Conservation (phyloP, 768 basidiomycete genomes). For the Amanita fuliginea region DNA sequence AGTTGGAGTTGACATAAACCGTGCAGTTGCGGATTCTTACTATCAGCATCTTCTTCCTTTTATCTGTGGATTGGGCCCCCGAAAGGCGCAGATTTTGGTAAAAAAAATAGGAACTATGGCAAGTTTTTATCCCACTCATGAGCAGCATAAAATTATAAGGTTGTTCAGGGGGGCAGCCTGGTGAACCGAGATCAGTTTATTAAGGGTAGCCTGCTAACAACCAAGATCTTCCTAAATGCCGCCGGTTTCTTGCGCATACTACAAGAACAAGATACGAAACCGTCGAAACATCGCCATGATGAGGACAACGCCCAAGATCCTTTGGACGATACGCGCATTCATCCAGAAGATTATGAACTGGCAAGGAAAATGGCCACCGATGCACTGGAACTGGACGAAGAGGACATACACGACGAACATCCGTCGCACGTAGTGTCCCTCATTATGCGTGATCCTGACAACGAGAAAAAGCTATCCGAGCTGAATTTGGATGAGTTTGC, state of each 20-base stretch:
- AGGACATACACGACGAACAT: slow-evolving; percentile 87
- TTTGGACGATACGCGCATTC: slow-evolving; percentile 90
- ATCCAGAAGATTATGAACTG: slow-evolving; percentile 95
- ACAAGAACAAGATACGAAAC: slow-evolving; percentile 46
- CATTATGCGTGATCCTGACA: slow-evolving; percentile 77
- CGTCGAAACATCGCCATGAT: slow-evolving; percentile 53
- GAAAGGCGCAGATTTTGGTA: slow-evolving; percentile 80
- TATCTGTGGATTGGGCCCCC: slow-evolving; percentile 87
- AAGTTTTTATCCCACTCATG: slow-evolving; percentile 15
- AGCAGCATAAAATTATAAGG: slow-evolving; percentile 7
- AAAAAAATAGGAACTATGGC: slow-evolving; percentile 74
- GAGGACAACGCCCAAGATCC: slow-evolving; percentile 75
- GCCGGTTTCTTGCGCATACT: slow-evolving; percentile 85
- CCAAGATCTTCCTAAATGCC: slow-evolving; percentile 86
- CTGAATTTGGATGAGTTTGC: slow-evolving; percentile 96
- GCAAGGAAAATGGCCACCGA: slow-evolving; percentile 98
- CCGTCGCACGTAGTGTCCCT: slow-evolving; percentile 81
- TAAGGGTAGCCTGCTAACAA: slow-evolving; percentile 66
- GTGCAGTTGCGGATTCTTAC: slow-evolving; percentile 79
- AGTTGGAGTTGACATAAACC: slow-evolving; percentile 95
- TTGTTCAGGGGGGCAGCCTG: slow-evolving; percentile 69
- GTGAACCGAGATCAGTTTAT: slow-evolving; percentile 85
- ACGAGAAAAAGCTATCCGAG: slow-evolving; percentile 72
- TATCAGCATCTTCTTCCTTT: slow-evolving; percentile 84
- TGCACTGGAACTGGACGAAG: slow-evolving; percentile 94